Evolutionary conservation across 2,329 filamentous ascomycete species (phyloP), one percentile per base, ranked within the genome.

Genomic region (Colletotrichum tabaci): DNA sequence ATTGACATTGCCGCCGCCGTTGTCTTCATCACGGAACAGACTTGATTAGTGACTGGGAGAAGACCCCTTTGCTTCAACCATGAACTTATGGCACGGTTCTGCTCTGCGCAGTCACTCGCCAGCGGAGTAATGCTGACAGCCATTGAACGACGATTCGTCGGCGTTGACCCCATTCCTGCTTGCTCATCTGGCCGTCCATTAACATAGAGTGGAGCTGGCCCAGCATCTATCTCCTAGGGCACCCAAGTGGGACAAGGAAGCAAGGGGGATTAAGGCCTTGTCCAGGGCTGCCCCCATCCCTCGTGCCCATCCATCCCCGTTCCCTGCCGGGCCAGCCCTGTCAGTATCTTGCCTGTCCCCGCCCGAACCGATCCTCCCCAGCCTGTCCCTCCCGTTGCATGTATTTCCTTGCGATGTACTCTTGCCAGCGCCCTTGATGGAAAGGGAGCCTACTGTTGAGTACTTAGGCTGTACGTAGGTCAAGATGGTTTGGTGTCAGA

Each of bases 231-330:
- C 40, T 58, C 57, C 58, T 38, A 38, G 57, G 65, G 47, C 60
- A 38, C 52, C 69, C 64, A 69, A 69, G 69, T 63, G 52, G 69
- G 58, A 72, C 69, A 64, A 49, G 57, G 46, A 60, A 64, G 58
- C 65, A 64, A 69, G 65, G 65, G 68, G 65, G 64, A 12, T 46
- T 58, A 50, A 67, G 67, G 56, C 49, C 47, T 47, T n/a, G 44
- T 40, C 67, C 38, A 46, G 61, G 44, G 23, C 53, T 55, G 47
- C 66, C 52, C 52, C 60, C 53, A 52, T 53, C 35, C 23, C 55
- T 49, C 49, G 35, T 65, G 53, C 38, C 26, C 49, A 26, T 67
- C 26, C 49, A 26, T 67, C 67, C 38, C 53, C 40, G 15, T 44
- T 9, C 26, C 50, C 60, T 57, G 44, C 65, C 26, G 30, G 49